Conservation (phyloP, 2,329 filamentous ascomycete species). For the Trichoderma hamatum region DNA sequence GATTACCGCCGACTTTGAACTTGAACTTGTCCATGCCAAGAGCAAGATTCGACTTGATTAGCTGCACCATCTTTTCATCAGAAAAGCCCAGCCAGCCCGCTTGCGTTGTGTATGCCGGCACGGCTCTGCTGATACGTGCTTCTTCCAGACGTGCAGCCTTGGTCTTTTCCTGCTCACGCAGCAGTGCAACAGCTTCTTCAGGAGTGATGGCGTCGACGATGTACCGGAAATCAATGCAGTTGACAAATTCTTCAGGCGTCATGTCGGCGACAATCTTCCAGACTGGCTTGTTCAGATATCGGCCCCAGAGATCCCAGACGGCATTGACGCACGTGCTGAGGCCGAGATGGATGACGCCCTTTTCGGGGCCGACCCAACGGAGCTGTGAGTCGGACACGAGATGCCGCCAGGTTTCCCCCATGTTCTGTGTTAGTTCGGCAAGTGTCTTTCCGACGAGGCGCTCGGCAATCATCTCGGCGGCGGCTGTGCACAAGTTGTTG, state of each 20-base stretch:
- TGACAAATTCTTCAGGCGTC: slow-evolving; percentile 81
- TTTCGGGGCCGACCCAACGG: slow-evolving; percentile 92
- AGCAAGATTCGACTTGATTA: slow-evolving; percentile 72
- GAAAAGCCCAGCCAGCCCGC: slow-evolving; percentile 91
- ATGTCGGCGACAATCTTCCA: slow-evolving; percentile 89
- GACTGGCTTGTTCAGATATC: slow-evolving; percentile 79
- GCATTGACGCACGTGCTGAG: slow-evolving; percentile 90
- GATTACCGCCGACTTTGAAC: slow-evolving; percentile 77
- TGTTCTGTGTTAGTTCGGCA: slow-evolving; percentile 74
- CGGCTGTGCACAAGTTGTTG: slow-evolving; percentile 89
- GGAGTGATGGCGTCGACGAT: slow-evolving; percentile 89
- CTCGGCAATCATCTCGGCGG: slow-evolving; percentile 74
- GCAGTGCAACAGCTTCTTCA: slow-evolving; percentile 74
- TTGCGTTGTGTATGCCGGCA: slow-evolving; percentile 86
- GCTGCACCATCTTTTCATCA: slow-evolving; percentile 78
- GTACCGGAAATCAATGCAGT: slow-evolving; percentile 89
- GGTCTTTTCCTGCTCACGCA: slow-evolving; percentile 65
- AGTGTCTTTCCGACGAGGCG: slow-evolving; percentile 77
- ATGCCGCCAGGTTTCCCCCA: slow-evolving; percentile 87
- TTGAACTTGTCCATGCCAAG: slow-evolving; percentile 86
- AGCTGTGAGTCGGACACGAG: slow-evolving; percentile 87
- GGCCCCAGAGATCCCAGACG: slow-evolving; percentile 94
- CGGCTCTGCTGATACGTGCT: slow-evolving; percentile 71
- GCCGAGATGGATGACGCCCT: slow-evolving; percentile 90
- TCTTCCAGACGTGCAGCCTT: slow-evolving; percentile 74